Conservation (phyloP, 257 asterid genomes). For the Scutellaria baicalensis region DNA sequence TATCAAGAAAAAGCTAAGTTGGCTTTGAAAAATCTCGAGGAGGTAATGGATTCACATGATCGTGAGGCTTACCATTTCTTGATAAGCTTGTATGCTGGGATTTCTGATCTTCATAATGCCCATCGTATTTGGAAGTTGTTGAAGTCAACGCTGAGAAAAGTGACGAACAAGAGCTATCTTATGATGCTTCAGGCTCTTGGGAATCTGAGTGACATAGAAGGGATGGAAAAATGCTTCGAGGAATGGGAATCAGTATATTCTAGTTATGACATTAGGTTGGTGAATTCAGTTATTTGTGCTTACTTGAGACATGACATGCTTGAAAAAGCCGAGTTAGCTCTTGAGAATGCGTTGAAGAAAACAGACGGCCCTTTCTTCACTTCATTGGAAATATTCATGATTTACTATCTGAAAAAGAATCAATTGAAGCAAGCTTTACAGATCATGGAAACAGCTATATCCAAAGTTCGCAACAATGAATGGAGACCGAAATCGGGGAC, state of each 20-base stretch:
- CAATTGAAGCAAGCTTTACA: constrained; percentile 33
- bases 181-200: constrained; percentile 60
- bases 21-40: constrained; percentile 56
- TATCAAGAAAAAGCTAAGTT: constrained; percentile 50
- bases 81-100: constrained; percentile 56
- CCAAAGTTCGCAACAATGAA: constrained; percentile 3
- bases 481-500: constrained; percentile 42
- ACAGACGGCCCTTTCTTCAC: constrained; percentile 48
- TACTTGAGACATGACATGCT: constrained; percentile 41
- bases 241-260: constrained; percentile 67
- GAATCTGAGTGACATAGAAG: constrained; percentile 45
- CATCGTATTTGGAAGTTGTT: constrained; percentile 61
- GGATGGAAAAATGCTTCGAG: constrained; percentile 51
- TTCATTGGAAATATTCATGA: constrained; percentile 47
- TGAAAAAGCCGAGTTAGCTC: constrained; percentile 48
- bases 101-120: constrained; percentile 47
- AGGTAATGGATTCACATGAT: constrained; percentile 36
- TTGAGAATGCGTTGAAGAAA: constrained; percentile 27
- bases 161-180: constrained; percentile 60
- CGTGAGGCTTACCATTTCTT: constrained; percentile 58
- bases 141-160: constrained; percentile 31
- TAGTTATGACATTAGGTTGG: constrained; percentile 48
- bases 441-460: constrained; percentile 38
- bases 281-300: constrained; percentile 39
- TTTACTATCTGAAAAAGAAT: constrained; percentile 32